Percentiles rank a stretch among this genome's conserved stretches.
Evolutionary conservation across 176 grass and related monocot species (phyloP).

Genomic region (Carex scoparia): DNA sequence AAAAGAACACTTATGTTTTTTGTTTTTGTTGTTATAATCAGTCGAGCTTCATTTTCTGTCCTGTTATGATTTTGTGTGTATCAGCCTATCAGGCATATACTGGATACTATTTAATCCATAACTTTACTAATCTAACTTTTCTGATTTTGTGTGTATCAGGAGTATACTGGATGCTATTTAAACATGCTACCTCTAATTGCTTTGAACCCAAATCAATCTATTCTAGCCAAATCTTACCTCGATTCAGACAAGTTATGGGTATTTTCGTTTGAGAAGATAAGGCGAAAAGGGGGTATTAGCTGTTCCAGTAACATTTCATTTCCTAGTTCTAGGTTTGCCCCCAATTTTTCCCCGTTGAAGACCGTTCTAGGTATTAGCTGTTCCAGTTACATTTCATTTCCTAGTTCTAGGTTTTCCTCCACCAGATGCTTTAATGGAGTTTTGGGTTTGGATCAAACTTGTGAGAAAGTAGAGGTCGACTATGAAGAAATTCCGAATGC

Average conservation of each 20-base stretch:
- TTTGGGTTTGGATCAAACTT: not conserved
- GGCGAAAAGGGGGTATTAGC: not conserved
- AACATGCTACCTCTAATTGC: constrained; percentile 9
- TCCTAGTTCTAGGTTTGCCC: not conserved
- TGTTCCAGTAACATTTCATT: not conserved
- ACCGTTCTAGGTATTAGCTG: not conserved
- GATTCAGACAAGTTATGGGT: not conserved
- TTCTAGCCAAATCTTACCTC: not conserved
- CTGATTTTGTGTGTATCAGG: not conserved
- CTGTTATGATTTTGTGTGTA: too few species aligned
- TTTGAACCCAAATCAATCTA: not conserved
- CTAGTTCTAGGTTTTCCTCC: not conserved
- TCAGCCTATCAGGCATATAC: too few species aligned
- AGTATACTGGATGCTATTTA: not conserved
- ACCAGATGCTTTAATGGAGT: not conserved
- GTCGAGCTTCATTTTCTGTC: too few species aligned
- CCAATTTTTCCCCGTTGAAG: not conserved
- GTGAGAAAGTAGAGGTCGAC: not conserved
- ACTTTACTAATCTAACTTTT: not conserved
- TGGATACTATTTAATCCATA: too few species aligned
- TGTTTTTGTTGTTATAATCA: too few species aligned
- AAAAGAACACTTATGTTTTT: too few species aligned
- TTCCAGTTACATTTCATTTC: not conserved
- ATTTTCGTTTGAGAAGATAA: not conserved
- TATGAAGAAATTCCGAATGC: not conserved